phyloP scores from a whole-genome alignment of 2,329 filamentous ascomycete species.

The Arthrobotrys musiformis region DNA sequence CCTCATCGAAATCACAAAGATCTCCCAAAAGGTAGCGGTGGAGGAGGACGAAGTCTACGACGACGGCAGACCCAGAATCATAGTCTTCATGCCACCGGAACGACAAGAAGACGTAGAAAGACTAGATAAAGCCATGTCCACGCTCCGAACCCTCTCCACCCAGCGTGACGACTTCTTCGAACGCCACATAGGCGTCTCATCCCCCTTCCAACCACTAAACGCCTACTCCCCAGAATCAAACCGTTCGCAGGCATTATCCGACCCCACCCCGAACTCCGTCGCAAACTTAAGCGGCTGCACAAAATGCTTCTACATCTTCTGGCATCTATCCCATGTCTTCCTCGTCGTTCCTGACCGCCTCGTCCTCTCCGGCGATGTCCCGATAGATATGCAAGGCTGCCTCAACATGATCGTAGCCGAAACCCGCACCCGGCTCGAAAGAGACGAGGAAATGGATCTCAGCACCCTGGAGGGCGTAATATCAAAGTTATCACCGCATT shows the following conservation, averaged over 20 bases:
- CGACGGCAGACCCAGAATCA: slow-evolving; percentile 45
- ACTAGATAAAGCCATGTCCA: slow-evolving; percentile 53
- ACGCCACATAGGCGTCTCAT: slow-evolving; percentile 48
- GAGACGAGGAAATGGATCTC: slow-evolving; percentile 51
- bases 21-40: slow-evolving; percentile 58
- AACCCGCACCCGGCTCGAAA: slow-evolving; percentile 49
- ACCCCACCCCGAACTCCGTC: slow-evolving; percentile 31
- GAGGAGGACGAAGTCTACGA: slow-evolving; percentile 57
- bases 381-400: slow-evolving; percentile 58
- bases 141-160: slow-evolving; percentile 43
- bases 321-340: slow-evolving; percentile 58
- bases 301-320: slow-evolving; percentile 59
- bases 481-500: slow-evolving; percentile 55
- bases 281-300: slow-evolving; percentile 58
- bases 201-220: slow-evolving; percentile 42
- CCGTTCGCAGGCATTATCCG: slow-evolving; percentile 33
- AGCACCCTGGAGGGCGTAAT: slow-evolving; percentile 38
- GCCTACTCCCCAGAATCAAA: slow-evolving; percentile 52
- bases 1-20: slow-evolving; percentile 59
- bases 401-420: slow-evolving; percentile 57
- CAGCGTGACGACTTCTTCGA: slow-evolving; percentile 55
- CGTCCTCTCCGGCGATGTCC: slow-evolving; percentile 58
- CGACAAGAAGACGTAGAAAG: slow-evolving; percentile 56
- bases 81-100: slow-evolving; percentile 57
- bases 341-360: slow-evolving; percentile 58